These are phyloP conservation scores for Fusarium udum DNA, from an alignment of 2,329 filamentous ascomycete species.

Conservation along the genomic window DNA sequence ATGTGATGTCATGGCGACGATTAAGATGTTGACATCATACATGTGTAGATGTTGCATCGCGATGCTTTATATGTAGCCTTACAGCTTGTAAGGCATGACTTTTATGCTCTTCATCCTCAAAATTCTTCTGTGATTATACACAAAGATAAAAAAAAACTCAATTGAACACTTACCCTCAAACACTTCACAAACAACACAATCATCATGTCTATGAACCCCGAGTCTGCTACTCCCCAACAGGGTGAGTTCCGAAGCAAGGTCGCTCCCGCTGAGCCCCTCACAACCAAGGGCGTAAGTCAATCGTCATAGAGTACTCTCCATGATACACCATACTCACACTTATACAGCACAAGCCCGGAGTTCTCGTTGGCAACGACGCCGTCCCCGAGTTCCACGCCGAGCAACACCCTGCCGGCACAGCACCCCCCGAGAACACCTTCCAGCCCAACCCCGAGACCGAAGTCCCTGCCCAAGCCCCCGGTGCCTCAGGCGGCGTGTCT, in stretches of 20 bases:
- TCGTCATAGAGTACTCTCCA: not conserved
- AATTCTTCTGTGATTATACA: not conserved
- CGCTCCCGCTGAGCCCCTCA: constrained; percentile 61
- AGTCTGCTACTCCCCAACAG: constrained; percentile 60
- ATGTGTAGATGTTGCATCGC: not conserved
- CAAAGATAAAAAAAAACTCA: not conserved
- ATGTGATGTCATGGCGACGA: constrained; percentile 31
- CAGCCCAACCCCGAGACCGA: constrained; percentile 51
- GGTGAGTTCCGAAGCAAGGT: constrained; percentile 66
- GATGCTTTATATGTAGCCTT: constrained; percentile 16
- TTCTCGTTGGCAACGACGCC: constrained; percentile 67
- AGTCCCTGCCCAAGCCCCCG: constrained; percentile 48
- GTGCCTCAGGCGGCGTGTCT: constrained; percentile 40
- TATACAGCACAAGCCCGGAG: constrained; percentile 70
- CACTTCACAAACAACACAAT: not conserved
- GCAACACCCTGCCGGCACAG: constrained; percentile 69
- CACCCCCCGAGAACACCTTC: constrained; percentile 59
- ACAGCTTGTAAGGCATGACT: not conserved
- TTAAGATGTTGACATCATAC: constrained; percentile 28
- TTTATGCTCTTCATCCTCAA: not conserved
- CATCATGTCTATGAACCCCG: constrained; percentile 60
- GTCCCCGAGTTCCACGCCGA: constrained; percentile 71
- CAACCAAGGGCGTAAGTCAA: constrained; percentile 62
- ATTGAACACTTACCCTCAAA: not conserved
- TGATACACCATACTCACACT: constrained; percentile 13